Evolutionary conservation across 2,329 filamentous ascomycete genomes (phyloP).

Genomic region (Diaporthe helianthi): DNA sequence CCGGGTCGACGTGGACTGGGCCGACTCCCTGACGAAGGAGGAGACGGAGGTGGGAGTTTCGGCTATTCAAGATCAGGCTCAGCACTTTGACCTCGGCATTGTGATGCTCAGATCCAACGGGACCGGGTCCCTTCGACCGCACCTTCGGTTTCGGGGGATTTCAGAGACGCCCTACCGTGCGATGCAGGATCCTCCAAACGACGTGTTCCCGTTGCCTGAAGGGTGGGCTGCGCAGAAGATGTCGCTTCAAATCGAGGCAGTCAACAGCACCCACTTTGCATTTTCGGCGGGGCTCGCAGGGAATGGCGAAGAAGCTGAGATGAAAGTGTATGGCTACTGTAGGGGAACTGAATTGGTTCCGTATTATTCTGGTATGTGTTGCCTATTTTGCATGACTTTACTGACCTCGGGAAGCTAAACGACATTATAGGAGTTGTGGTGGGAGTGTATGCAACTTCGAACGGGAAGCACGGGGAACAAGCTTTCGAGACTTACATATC

Average conservation of each 20-base stretch:
- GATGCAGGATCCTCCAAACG: background rate
- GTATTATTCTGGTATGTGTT: background rate
- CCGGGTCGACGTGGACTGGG: background rate
- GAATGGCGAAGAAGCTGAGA: background rate
- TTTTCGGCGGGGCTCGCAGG: background rate
- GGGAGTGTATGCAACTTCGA: slow-evolving; percentile 1
- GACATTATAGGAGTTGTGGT: background rate
- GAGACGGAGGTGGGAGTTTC: background rate
- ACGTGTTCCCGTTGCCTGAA: background rate
- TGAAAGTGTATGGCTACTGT: background rate
- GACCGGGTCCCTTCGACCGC: background rate
- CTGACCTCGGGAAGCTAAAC: background rate
- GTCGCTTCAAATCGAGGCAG: slow-evolving; percentile 9
- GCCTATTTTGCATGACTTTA: background rate
- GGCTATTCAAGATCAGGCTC: slow-evolving; percentile 6
- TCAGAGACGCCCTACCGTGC: background rate
- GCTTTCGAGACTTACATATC: slow-evolving; percentile 12
- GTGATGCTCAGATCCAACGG: background rate
- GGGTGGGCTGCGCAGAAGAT: background rate
- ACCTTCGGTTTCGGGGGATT: background rate
- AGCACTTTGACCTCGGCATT: slow-evolving; percentile 2
- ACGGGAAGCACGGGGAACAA: slow-evolving; percentile 7
- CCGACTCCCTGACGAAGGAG: background rate
- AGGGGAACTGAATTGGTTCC: background rate
- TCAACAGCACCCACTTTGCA: background rate